phyloP scores from a whole-genome alignment of 1,284 basidiomycete species.

The Boletus sp. region DNA sequence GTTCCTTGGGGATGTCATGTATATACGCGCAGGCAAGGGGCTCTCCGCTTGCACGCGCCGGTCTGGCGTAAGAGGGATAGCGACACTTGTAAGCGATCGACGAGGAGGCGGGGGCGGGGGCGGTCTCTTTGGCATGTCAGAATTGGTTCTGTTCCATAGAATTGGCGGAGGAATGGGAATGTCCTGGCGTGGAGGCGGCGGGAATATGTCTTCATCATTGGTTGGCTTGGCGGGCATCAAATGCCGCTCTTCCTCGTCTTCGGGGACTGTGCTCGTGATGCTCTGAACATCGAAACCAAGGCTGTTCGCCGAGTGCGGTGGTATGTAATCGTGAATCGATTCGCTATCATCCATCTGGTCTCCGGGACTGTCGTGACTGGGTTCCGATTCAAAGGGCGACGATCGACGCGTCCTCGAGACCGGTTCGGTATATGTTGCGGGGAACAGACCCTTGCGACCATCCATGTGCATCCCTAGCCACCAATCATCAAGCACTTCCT shows the following conservation, averaged over 20 bases:
- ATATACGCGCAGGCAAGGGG: constrained; percentile 6
- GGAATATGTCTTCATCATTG: constrained; percentile 19
- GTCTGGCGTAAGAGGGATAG: constrained; percentile 22
- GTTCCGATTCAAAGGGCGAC: constrained; percentile 21
- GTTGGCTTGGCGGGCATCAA: constrained; percentile 28
- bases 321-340: constrained; percentile 36
- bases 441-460: constrained; percentile 73
- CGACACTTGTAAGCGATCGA: constrained; percentile 24
- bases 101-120: constrained; percentile 39
- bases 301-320: constrained; percentile 31
- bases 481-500: constrained; percentile 80
- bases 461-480: constrained; percentile 70
- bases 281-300: constrained; percentile 40
- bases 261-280: constrained; percentile 40
- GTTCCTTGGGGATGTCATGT: constrained; percentile 6
- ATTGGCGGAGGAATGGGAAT: constrained; percentile 29
- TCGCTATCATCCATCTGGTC: constrained; percentile 20
- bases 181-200: constrained; percentile 17
- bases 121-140: constrained; percentile 30
- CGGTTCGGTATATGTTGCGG: constrained; percentile 64
- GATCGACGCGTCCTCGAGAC: constrained; percentile 30
- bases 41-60: constrained; percentile 18
- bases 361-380: background rate
- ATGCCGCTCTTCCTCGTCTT: constrained; percentile 39
- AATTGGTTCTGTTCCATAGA: constrained; percentile 28